phyloP scores from a whole-genome alignment of 2,329 filamentous ascomycete genomes.

The Coniochaeta sp. region DNA sequence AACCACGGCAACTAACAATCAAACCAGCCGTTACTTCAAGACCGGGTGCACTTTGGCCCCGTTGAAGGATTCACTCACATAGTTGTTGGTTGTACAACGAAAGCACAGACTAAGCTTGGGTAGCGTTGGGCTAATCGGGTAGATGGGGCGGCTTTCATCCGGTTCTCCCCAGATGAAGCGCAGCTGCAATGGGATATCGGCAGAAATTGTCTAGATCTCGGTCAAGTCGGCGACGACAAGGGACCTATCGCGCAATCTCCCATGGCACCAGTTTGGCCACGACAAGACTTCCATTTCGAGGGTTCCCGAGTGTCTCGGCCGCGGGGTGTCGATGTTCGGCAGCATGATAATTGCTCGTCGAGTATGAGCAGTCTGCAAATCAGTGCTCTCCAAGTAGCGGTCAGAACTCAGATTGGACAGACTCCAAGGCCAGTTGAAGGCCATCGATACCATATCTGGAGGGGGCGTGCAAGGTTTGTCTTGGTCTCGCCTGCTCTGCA shows the following conservation, averaged over 20 bases:
- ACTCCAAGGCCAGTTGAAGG: slow-evolving; percentile 11
- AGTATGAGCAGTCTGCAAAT: slow-evolving; percentile 14
- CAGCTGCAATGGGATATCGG: background rate
- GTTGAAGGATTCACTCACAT: background rate
- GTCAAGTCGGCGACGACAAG: slow-evolving; percentile 4
- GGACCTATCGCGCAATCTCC: slow-evolving; percentile 2
- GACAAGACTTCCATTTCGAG: slow-evolving; percentile 12
- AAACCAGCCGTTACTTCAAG: too few species aligned
- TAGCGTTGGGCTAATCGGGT: background rate
- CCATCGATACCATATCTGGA: slow-evolving; percentile 3
- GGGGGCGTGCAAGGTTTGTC: slow-evolving; percentile 9
- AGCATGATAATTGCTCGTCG: slow-evolving; percentile 2
- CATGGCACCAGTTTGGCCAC: background rate
- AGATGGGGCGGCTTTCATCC: background rate
- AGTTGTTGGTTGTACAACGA: background rate
- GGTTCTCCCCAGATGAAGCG: background rate
- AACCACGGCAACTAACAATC: too few species aligned
- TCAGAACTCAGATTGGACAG: slow-evolving; percentile 22
- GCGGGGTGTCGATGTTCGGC: background rate
- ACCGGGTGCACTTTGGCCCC: background rate
- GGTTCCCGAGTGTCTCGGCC: slow-evolving; percentile 4
- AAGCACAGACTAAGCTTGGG: background rate
- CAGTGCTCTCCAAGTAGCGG: slow-evolving; percentile 11
- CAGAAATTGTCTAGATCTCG: slow-evolving; percentile 4
- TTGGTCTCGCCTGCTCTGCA: slow-evolving; percentile 4